Percentiles rank a stretch among this genome's conserved stretches.
phyloP scores from a whole-genome alignment of 345 rosid species.

The Citrus medica region DNA sequence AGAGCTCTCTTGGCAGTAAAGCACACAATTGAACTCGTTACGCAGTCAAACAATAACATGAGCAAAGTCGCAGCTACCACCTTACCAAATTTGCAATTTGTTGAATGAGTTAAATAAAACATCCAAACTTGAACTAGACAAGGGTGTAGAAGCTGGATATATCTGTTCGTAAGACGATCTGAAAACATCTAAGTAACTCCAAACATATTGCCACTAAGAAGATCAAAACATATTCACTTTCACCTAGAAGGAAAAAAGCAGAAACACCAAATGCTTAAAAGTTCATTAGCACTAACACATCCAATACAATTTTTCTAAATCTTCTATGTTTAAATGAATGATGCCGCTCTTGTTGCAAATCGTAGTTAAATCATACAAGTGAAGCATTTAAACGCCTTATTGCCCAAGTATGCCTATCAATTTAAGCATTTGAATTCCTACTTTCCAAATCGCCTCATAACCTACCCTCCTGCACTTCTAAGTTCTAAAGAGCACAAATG shows the following conservation, averaged over 20 bases:
- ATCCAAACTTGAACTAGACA: no score
- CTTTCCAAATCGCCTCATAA: background rate
- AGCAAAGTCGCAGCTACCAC: no score
- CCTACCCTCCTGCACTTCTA: background rate
- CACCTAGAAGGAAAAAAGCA: no score
- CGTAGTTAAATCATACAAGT: background rate
- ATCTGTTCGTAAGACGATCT: no score
- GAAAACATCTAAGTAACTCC: no score
- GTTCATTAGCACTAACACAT: background rate
- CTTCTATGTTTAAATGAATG: background rate
- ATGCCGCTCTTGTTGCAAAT: background rate
- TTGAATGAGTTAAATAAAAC: no score
- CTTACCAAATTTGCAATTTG: background rate
- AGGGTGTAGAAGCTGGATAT: no score
- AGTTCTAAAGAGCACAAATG: background rate
- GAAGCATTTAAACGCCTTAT: background rate
- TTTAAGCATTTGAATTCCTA: background rate
- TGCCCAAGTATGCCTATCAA: background rate
- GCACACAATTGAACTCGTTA: no score
- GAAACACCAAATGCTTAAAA: background rate
- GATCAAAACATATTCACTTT: background rate
- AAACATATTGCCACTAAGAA: no score
- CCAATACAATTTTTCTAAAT: background rate
- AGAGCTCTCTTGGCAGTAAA: background rate
- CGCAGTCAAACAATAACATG: no score